A percentile compares a stretch with the other conserved stretches of the same genome.
These are phyloP conservation scores for Lotus japonicus DNA, from an alignment of 306 rosid genomes.

Conservation along the genomic window DNA sequence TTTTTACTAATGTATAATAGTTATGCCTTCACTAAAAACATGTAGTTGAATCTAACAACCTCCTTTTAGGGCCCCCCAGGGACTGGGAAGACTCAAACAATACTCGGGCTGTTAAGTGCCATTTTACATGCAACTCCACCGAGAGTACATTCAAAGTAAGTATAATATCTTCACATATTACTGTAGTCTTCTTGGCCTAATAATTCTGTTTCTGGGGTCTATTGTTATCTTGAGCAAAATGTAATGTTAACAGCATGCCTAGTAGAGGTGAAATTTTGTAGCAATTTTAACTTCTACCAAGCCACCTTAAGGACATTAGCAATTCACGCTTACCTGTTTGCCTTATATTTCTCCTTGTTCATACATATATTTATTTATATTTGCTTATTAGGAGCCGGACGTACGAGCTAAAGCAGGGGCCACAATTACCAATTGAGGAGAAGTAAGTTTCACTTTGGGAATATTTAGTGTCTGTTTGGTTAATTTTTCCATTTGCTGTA, in stretches of 20 bases:
- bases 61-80: constrained; percentile 95
- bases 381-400: constrained; percentile 43
- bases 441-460: constrained; percentile 48
- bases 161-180: not conserved
- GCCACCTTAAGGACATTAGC: not conserved
- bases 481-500: no score
- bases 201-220: not conserved
- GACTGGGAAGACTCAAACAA: constrained; percentile 95
- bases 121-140: constrained; percentile 92
- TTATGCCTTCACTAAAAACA: not conserved
- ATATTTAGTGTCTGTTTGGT: not conserved
- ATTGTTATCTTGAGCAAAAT: constrained; percentile 7
- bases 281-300: constrained; percentile 9
- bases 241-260: constrained; percentile 1
- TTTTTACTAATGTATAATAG: not conserved
- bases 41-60: constrained; percentile 31
- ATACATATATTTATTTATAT: constrained; percentile 5
- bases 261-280: constrained; percentile 14
- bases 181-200: not conserved
- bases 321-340: constrained; percentile 1
- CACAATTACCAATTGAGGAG: constrained; percentile 50
- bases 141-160: constrained; percentile 72
- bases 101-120: constrained; percentile 86
- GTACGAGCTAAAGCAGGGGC: constrained; percentile 46
- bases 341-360: not conserved